Evolutionary conservation across 352 stramenopile genomes (phyloP).

Genomic region (Pythium monospermum): DNA sequence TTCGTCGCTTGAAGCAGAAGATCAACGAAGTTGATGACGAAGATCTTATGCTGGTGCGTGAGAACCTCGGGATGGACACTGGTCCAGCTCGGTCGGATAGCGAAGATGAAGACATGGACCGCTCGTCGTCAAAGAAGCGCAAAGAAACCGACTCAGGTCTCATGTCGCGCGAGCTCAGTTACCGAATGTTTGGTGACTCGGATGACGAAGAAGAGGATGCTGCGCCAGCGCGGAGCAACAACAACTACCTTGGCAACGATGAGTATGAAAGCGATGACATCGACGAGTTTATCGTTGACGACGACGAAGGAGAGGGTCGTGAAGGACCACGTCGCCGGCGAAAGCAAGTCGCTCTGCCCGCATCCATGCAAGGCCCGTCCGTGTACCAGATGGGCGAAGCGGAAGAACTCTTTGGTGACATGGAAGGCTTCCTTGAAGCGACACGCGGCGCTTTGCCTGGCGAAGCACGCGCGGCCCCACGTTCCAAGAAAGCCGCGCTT

Average conservation of each 20-base stretch:
- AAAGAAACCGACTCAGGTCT: constrained; percentile 73
- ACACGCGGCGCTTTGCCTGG: constrained; percentile 40
- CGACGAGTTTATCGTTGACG: constrained; percentile 88
- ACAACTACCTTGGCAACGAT: constrained; percentile 82
- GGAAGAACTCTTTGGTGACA: constrained; percentile 87
- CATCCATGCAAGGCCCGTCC: constrained; percentile 81
- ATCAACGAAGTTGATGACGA: constrained; percentile 86
- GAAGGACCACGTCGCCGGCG: constrained; percentile 67
- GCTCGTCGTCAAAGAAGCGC: constrained; percentile 57
- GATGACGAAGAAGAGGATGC: constrained; percentile 85
- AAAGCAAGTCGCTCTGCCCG: constrained; percentile 63
- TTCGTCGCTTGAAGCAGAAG: constrained; percentile 85
- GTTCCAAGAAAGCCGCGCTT: constrained; percentile 81
- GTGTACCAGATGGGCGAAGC: constrained; percentile 89
- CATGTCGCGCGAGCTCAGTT: constrained; percentile 84
- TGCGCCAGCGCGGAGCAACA: constrained; percentile 50
- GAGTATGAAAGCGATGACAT: constrained; percentile 89
- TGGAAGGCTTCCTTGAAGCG: constrained; percentile 84
- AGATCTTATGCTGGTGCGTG: constrained; percentile 84
- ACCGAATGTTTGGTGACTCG: constrained; percentile 87
- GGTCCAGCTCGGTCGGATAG: constrained; percentile 67
- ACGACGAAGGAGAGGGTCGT: constrained; percentile 78
- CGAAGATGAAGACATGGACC: constrained; percentile 67
- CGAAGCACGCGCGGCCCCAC: constrained; percentile 23
- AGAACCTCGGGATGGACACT: constrained; percentile 86